phyloP scores from a whole-genome alignment of 345 rosid genomes.

The Heritiera fomes region DNA sequence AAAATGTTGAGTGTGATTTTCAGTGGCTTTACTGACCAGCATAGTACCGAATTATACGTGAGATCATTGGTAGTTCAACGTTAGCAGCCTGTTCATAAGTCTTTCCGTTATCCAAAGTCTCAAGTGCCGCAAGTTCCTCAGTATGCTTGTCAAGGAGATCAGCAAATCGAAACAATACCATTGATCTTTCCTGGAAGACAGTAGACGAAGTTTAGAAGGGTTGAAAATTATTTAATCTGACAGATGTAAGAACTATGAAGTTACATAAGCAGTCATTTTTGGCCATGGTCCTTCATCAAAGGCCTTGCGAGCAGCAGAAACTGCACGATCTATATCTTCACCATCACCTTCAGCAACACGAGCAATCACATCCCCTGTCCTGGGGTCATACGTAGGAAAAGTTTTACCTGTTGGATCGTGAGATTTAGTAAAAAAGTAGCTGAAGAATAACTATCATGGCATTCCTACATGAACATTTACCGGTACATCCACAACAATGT shows the following conservation, averaged over 20 bases:
- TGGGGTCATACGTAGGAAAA: constrained; percentile 84
- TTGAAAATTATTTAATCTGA: constrained; percentile 14
- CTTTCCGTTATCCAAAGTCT: constrained; percentile 94
- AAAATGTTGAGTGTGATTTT: neutral
- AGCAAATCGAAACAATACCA: constrained; percentile 65
- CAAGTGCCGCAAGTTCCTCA: constrained; percentile 81
- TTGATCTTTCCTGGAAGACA: constrained; percentile 71
- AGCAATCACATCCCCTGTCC: constrained; percentile 87
- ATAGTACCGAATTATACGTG: constrained; percentile 77
- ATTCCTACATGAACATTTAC: neutral
- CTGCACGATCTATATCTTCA: constrained; percentile 85
- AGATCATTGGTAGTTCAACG: constrained; percentile 67
- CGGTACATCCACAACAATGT: neutral
- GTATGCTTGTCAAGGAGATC: constrained; percentile 85
- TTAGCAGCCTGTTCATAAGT: constrained; percentile 77
- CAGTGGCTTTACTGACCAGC: constrained; percentile 59
- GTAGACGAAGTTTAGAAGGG: neutral
- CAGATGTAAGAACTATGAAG: neutral
- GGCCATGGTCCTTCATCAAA: constrained; percentile 99
- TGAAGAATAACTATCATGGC: neutral
- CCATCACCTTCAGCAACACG: constrained; percentile 92
- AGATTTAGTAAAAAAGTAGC: neutral
- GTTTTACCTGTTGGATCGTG: constrained; percentile 49
- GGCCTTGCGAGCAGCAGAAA: constrained; percentile 91
- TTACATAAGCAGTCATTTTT: constrained; percentile 84